Evolutionary conservation across 257 asterid species (phyloP).

Genomic region (Avicennia marina): DNA sequence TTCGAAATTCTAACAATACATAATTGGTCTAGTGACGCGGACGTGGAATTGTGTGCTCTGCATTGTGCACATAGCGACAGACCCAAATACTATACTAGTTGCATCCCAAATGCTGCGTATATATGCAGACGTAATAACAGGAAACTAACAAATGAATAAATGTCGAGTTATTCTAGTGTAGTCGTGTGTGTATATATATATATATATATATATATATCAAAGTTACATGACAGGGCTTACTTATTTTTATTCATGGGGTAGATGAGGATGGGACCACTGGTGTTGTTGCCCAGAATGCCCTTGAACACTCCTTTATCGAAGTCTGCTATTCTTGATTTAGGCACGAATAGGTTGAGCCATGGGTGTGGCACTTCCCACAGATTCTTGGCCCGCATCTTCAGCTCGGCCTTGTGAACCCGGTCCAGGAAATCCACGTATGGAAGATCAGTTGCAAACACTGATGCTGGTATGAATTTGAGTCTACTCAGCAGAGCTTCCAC

Average conservation of each 20-base stretch:
- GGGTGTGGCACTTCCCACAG: conserved; percentile 91
- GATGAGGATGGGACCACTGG: conserved; percentile 75
- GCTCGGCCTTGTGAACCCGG: conserved; percentile 89
- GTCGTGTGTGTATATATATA: no score
- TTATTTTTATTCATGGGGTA: conserved; percentile 79
- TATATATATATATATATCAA: no score
- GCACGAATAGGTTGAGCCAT: conserved; percentile 78
- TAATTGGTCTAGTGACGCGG: no score
- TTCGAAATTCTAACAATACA: no score
- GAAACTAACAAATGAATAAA: no score
- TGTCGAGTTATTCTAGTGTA: no score
- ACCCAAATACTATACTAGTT: no score
- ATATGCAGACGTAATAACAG: no score
- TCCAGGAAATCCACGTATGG: conserved; percentile 66
- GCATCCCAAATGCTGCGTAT: no score
- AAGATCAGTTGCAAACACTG: conserved; percentile 63
- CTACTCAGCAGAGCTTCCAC: conserved; percentile 43
- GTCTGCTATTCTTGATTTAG: conserved; percentile 63
- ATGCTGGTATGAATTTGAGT: conserved; percentile 48
- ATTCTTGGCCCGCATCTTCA: conserved; percentile 61
- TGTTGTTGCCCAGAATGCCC: conserved; percentile 70
- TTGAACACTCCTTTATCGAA: conserved; percentile 69
- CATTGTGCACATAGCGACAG: no score
- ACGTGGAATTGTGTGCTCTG: no score
- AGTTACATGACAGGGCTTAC: no score